These are phyloP conservation scores for Yamadazyma mexicana DNA, from an alignment of 1,139 yeast genomes.

Conservation along the genomic window DNA sequence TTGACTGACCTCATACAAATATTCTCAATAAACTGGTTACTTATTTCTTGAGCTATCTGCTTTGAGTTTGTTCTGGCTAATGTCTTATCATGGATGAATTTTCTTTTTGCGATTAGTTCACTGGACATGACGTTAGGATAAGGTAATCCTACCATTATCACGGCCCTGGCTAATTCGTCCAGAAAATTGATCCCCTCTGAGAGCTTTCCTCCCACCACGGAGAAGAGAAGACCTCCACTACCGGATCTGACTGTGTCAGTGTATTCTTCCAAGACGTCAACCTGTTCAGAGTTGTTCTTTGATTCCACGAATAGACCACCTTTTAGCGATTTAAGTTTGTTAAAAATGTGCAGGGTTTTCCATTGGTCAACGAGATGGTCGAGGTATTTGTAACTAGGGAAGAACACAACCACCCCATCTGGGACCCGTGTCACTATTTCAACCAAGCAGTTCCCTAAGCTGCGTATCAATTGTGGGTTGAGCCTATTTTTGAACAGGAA, in stretches of 20 bases:
- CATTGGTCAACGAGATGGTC: conserved; percentile 51
- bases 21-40: conserved; percentile 73
- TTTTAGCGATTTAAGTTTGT: conserved; percentile 38
- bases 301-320: conserved; percentile 56
- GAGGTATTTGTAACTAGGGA: conserved; percentile 82
- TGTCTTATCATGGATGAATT: conserved; percentile 56
- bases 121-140: conserved; percentile 86
- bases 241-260: conserved; percentile 23
- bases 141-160: conserved; percentile 86
- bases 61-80: conserved; percentile 39
- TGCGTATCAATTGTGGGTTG: conserved; percentile 42
- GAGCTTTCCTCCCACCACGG: conserved; percentile 92
- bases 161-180: conserved; percentile 83
- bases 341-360: conserved; percentile 39
- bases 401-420: conserved; percentile 74
- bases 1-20: conserved; percentile 90
- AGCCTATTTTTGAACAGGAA: conserved; percentile 71
- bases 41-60: conserved; percentile 43
- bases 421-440: conserved; percentile 55
- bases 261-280: conserved; percentile 51
- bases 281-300: conserved; percentile 36
- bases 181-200: conserved; percentile 95
- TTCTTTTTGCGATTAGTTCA: conserved; percentile 73
- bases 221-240: conserved; percentile 67
- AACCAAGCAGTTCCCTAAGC: conserved; percentile 53